Base-by-base conservation (phyloP, 345 rosid species). In the Camelina sativa region DNA sequence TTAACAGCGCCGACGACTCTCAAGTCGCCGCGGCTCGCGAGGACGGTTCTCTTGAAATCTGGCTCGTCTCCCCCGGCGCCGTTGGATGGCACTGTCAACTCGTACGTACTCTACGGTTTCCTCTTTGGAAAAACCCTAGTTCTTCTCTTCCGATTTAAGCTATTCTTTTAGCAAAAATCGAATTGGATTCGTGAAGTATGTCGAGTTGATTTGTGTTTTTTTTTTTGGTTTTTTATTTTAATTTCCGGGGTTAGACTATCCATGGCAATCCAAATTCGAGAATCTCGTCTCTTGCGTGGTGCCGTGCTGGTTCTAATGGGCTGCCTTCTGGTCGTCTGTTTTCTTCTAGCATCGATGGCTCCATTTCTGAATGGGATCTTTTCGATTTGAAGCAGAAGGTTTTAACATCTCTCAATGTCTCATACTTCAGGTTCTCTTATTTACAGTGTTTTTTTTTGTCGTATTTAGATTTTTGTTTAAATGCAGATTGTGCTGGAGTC, bases 71-170 rank as follows among this genome's bases (percentile, higher is more conserved):
- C 44, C 95, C 97, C 30, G 96, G 97, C 68, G 84, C 97, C 51
- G 88, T 90, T 51, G 95, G 97, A 60, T 94, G 98, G 98, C 97
- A 94, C 94, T 85, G 94, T 78, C 98, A 91, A 78, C 88, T 91
- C 88, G 97, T 94, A 85, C 59, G 96, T 94, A 82, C 66, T 17
- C 50, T 68, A 60, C 65, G 69, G 68, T 17, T 68, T 53, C 30
- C 7, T n/a, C 17, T n/a, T 11, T 10, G 38, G 37, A 34, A 12
- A 56, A 62, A 13, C 16, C 64, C 7, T 63, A 3, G 43, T 8
- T 46, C 38, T 54, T 62, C 69, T 67, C 64, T 68, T 52, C 47
- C 64, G 64, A 51, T 75, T 46, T 28, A 28, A 28, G 43, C 43
- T 10, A 40, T 37, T 37, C 9, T 34, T 37, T 37, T 37, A 37